Conservation (phyloP, 139 green algal genomes). For the Cymbomonas tetramitiformis region DNA sequence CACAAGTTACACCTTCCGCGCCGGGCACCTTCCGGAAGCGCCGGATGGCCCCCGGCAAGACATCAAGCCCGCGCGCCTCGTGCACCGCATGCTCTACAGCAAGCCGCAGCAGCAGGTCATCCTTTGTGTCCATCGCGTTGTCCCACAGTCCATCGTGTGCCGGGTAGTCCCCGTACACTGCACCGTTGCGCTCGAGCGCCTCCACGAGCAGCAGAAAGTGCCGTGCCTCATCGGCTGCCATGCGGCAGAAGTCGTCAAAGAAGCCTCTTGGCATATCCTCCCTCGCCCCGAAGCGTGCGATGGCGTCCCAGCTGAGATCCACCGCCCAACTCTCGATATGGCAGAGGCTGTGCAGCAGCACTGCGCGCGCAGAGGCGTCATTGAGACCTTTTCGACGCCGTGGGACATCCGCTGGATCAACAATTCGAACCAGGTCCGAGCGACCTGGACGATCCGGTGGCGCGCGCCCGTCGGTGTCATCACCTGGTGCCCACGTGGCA, state of each 20-base stretch:
- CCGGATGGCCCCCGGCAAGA: constrained; percentile 69
- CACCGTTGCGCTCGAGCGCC: constrained; percentile 47
- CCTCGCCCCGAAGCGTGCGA: constrained; percentile 52
- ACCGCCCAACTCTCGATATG: constrained; percentile 72
- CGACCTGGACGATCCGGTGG: too few relatives aligned
- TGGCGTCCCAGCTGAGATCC: constrained; percentile 70
- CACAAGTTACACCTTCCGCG: too few relatives aligned
- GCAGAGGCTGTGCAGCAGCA: constrained; percentile 39
- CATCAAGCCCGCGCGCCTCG: constrained; percentile 69
- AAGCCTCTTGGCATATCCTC: constrained; percentile 48
- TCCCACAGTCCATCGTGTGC: constrained; percentile 70
- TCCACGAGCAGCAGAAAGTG: constrained; percentile 55
- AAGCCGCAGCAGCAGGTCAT: constrained; percentile 55
- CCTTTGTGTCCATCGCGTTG: constrained; percentile 46
- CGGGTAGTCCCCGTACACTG: constrained; percentile 52
- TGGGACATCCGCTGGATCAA: too few relatives aligned
- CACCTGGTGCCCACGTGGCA: too few relatives aligned
- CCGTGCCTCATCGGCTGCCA: constrained; percentile 68
- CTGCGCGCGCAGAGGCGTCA: too few relatives aligned
- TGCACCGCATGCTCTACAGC: constrained; percentile 83
- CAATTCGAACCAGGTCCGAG: too few relatives aligned
- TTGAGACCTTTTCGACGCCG: too few relatives aligned
- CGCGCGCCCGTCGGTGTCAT: too few relatives aligned
- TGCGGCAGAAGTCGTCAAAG: constrained; percentile 60
- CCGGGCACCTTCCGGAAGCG: constrained; percentile 48